Evolutionary conservation across 2,329 filamentous ascomycete genomes (phyloP).

Genomic region (Trichoderma arundinaceum): DNA sequence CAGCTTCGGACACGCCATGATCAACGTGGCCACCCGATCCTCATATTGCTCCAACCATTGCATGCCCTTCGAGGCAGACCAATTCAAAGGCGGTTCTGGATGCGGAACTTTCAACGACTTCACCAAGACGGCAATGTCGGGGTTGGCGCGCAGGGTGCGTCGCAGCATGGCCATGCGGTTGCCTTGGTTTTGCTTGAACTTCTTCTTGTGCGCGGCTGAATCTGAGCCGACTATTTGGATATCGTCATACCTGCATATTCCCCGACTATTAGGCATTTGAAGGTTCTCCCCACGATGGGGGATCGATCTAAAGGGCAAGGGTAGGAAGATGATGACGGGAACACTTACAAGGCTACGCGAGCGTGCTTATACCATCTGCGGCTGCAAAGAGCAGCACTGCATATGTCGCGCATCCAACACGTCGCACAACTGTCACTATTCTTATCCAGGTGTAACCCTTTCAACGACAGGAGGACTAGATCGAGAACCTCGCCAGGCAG

Average conservation of each 20-base stretch:
- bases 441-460: conserved; percentile 55
- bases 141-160: conserved; percentile 60
- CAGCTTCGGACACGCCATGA: conserved; percentile 70
- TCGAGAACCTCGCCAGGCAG: conserved; percentile 65
- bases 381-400: conserved; percentile 56
- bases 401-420: conserved; percentile 68
- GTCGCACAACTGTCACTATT: conserved; percentile 63
- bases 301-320: neutral
- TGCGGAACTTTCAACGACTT: conserved; percentile 59
- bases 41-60: conserved; percentile 58
- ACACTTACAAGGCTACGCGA: conserved; percentile 56
- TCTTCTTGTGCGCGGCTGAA: conserved; percentile 61
- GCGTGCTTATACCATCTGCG: conserved; percentile 60
- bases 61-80: conserved; percentile 37
- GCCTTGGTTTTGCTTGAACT: conserved; percentile 59
- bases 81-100: conserved; percentile 51
- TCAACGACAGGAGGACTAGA: conserved; percentile 61
- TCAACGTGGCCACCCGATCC: conserved; percentile 62
- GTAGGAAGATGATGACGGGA: neutral
- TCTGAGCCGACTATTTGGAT: conserved; percentile 66
- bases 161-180: conserved; percentile 62
- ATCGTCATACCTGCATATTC: conserved; percentile 56
- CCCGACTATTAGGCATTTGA: neutral
- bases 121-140: conserved; percentile 60
- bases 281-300: too few species aligned